phyloP scores from a whole-genome alignment of 2,329 filamentous ascomycete species.

The Alternaria ethzedia region DNA sequence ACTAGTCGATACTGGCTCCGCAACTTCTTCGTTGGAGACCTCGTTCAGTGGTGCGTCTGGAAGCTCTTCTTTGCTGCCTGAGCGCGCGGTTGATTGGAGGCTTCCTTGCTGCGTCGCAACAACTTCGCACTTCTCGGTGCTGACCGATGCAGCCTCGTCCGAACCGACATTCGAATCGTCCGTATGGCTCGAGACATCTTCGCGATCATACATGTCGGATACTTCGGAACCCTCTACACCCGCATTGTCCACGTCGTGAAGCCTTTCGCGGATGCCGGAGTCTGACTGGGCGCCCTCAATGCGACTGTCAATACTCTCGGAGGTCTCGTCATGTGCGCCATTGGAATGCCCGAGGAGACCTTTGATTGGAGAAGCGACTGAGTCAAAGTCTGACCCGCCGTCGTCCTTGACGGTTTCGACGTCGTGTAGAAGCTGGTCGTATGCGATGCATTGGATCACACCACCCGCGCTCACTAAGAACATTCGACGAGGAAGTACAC shows the following conservation, averaged over 20 bases:
- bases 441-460: background rate
- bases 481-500: background rate
- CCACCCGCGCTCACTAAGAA: background rate
- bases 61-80: background rate
- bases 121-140: background rate
- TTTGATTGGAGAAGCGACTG: background rate
- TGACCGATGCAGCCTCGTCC: background rate
- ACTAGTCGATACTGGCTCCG: background rate
- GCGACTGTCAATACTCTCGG: background rate
- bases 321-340: background rate
- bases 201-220: background rate
- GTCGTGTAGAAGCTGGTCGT: background rate
- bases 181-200: background rate
- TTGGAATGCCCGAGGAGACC: rapidly evolving
- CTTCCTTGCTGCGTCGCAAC: background rate
- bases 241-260: background rate
- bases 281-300: background rate
- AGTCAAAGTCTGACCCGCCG: background rate
- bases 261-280: background rate
- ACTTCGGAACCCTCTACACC: background rate
- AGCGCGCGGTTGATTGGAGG: background rate
- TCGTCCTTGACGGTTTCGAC: background rate
- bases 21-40: background rate
- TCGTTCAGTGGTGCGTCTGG: background rate
- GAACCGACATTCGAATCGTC: background rate